Percentiles rank a stretch among this genome's conserved stretches.
Conservation (phyloP, 768 basidiomycete genomes). For the Mycena epipterygia region DNA sequence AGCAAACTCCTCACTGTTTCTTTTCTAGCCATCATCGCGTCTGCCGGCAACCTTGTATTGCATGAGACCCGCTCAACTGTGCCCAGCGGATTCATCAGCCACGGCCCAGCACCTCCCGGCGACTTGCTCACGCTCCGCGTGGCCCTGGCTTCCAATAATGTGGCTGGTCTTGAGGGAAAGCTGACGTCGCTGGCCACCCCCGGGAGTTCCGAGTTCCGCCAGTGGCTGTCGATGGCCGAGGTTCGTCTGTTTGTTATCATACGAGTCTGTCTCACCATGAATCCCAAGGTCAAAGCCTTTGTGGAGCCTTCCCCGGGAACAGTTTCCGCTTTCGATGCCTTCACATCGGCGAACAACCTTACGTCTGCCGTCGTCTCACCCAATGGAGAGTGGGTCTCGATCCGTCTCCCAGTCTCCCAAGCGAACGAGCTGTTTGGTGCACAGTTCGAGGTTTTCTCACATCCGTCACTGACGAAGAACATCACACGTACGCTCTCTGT, state of each 20-base stretch:
- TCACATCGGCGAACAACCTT: conserved; percentile 41
- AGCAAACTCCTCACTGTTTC: neutral
- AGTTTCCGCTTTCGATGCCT: conserved; percentile 39
- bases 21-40: neutral
- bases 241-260: too few relatives aligned
- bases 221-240: too few relatives aligned
- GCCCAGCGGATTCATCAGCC: conserved; percentile 12
- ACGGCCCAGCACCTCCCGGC: neutral
- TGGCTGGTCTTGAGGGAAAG: neutral
- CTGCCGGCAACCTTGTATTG: neutral
- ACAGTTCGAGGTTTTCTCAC: conserved; percentile 40
- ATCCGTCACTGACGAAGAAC: conserved; percentile 38
- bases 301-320: conserved; percentile 40
- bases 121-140: conserved; percentile 14
- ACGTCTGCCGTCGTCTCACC: conserved; percentile 35
- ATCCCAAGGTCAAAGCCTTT: conserved; percentile 44
- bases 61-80: conserved; percentile 1
- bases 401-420: too few relatives aligned
- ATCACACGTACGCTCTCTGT: too few relatives aligned
- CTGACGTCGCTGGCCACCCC: neutral
- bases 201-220: too few relatives aligned
- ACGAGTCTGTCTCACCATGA: neutral
- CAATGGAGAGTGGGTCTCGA: conserved; percentile 43
- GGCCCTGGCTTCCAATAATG: conserved; percentile 8
- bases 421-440: conserved; percentile 44